These are phyloP conservation scores for Catharanthus roseus DNA, from an alignment of 257 asterid species.

Conservation along the genomic window DNA sequence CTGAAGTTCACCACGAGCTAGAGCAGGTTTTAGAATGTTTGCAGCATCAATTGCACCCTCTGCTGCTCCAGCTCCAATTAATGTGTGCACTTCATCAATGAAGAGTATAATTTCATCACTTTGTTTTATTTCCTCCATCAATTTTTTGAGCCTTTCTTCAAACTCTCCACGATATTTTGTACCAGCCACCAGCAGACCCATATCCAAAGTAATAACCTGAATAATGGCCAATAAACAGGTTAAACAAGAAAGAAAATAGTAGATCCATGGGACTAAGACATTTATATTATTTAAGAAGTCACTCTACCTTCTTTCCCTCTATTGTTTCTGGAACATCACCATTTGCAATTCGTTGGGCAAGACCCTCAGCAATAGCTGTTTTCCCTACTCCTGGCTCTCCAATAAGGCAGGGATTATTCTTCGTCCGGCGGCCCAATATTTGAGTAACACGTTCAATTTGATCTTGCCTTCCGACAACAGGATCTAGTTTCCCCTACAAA, in stretches of 20 bases:
- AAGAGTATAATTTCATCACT: slow-evolving; percentile 88
- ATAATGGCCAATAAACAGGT: slow-evolving; percentile 4
- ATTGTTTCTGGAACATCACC: slow-evolving; percentile 98
- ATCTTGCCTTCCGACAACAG: slow-evolving; percentile 88
- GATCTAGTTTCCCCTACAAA: slow-evolving; percentile 88
- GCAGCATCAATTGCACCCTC: slow-evolving; percentile 99
- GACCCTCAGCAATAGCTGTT: slow-evolving; percentile 98
- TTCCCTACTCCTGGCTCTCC: slow-evolving; percentile 99
- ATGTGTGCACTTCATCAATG: slow-evolving; percentile 95
- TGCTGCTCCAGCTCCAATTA: slow-evolving; percentile 99
- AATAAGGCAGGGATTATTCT: slow-evolving; percentile 95
- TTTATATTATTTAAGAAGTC: background rate
- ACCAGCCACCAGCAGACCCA: slow-evolving; percentile 97
- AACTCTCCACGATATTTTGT: slow-evolving; percentile 98
- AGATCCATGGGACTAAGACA: slow-evolving; percentile 3
- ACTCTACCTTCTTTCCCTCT: slow-evolving; percentile 87
- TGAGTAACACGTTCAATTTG: slow-evolving; percentile 98
- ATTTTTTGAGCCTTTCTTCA: slow-evolving; percentile 89
- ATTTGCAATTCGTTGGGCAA: slow-evolving; percentile 89
- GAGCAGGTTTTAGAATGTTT: slow-evolving; percentile 88
- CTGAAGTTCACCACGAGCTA: slow-evolving; percentile 96
- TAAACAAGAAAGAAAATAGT: background rate
- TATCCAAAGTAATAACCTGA: slow-evolving; percentile 91
- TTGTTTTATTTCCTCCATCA: slow-evolving; percentile 93
- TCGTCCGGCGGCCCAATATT: slow-evolving; percentile 93